These are phyloP conservation scores for Fragosphaeria purpurea DNA, from an alignment of 2,329 filamentous ascomycete species.

Conservation along the genomic window DNA sequence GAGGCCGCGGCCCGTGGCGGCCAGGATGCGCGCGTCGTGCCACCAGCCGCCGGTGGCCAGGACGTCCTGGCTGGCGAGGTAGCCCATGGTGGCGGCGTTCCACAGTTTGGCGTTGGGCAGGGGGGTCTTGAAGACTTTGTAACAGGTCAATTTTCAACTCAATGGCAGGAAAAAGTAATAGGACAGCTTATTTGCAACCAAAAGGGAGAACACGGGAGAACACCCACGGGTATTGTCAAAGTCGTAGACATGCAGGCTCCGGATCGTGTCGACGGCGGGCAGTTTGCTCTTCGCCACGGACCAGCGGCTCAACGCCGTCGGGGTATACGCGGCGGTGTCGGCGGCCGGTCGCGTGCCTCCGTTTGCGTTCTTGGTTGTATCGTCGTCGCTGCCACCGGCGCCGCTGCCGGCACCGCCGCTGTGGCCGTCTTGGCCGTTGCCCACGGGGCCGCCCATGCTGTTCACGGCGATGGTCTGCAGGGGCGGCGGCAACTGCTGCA, in stretches of 20 bases:
- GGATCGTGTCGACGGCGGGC: constrained; percentile 56
- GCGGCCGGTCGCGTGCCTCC: too few species aligned
- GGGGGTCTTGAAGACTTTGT: constrained; percentile 76
- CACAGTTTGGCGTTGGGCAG: constrained; percentile 83
- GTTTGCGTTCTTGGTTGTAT: too few species aligned
- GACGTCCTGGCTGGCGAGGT: constrained; percentile 63
- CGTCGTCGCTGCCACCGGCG: not conserved
- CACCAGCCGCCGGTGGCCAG: constrained; percentile 90
- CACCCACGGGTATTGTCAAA: constrained; percentile 90
- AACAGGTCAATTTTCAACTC: not conserved
- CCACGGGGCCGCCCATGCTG: not conserved
- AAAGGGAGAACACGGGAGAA: not conserved
- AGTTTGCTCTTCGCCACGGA: constrained; percentile 61
- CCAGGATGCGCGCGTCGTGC: constrained; percentile 82
- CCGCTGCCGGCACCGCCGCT: not conserved
- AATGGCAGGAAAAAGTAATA: not conserved
- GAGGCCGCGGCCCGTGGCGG: constrained; percentile 72
- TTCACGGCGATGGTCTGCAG: not conserved
- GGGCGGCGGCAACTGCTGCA: not conserved
- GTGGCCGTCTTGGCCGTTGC: not conserved
- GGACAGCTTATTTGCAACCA: not conserved
- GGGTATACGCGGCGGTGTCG: constrained; percentile 33
- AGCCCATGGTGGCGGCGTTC: constrained; percentile 67
- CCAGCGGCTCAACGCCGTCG: constrained; percentile 75
- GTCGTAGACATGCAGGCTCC: constrained; percentile 83